phyloP scores from a whole-genome alignment of 164 flowering plant genomes.

The Tetrastigma voinierianum region DNA sequence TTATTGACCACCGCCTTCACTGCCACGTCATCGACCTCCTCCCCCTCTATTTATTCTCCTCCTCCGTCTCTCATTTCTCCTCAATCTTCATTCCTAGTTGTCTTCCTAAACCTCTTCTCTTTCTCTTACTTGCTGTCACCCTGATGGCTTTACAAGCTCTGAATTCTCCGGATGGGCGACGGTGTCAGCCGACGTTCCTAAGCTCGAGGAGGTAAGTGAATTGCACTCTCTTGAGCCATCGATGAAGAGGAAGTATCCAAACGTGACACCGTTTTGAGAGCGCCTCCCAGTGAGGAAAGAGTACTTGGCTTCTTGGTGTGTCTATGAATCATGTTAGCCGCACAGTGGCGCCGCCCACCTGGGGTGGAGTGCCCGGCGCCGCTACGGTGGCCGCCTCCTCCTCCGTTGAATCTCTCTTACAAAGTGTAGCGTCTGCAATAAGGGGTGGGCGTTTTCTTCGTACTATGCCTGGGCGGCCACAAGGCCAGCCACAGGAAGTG shows the following conservation, averaged over 20 bases:
- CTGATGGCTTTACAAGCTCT: conserved; percentile 44
- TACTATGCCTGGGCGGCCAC: no score
- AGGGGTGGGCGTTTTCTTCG: no score
- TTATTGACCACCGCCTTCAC: conserved; percentile 17
- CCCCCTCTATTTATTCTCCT: background rate
- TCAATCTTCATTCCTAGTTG: background rate
- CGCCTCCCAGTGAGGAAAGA: conserved; percentile 39
- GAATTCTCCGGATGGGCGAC: conserved; percentile 27
- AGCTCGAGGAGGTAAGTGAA: background rate
- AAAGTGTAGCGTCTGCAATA: conserved; percentile 34
- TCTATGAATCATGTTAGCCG: conserved; percentile 55
- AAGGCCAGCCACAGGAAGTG: no score
- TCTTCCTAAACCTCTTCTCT: background rate
- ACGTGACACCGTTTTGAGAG: conserved; percentile 24
- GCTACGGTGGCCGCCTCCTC: conserved; percentile 12
- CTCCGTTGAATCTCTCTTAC: conserved; percentile 24
- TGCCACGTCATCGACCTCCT: background rate
- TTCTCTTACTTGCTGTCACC: no score
- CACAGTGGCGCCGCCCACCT: conserved; percentile 18
- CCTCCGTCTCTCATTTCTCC: conserved; percentile 3
- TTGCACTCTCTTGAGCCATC: conserved; percentile 17
- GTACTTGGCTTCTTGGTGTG: conserved; percentile 47
- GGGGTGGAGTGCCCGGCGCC: background rate
- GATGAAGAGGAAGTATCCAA: conserved; percentile 32
- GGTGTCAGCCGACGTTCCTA: background rate